Evolutionary conservation across 805 yeast genomes (phyloP).

Genomic region (Pichia rugopelliculosa): DNA sequence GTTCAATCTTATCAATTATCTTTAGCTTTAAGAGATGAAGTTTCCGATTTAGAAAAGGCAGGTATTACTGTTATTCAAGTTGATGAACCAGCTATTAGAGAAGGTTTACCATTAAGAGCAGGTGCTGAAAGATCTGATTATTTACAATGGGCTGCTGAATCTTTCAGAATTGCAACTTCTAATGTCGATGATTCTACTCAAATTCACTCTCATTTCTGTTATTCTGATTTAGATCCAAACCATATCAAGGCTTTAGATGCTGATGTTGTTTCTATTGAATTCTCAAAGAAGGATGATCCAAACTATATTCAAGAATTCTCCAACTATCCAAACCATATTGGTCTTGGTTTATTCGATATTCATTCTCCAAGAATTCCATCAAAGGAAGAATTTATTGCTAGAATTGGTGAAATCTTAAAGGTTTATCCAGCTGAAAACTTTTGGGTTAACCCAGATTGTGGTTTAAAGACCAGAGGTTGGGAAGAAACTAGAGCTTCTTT

Average conservation of each 20-base stretch:
- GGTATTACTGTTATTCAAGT: constrained; percentile 98
- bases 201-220: constrained; percentile 99
- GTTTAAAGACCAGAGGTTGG: constrained; percentile 99
- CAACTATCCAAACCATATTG: constrained; percentile 98
- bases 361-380: constrained; percentile 99
- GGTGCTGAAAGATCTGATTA: constrained; percentile 95
- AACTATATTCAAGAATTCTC: constrained; percentile 96
- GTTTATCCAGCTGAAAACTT: constrained; percentile 96
- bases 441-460: constrained; percentile 99
- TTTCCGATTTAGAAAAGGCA: constrained; percentile 94
- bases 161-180: constrained; percentile 98
- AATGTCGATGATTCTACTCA: constrained; percentile 94
- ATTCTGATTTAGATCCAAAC: constrained; percentile 99
- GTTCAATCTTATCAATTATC: constrained; percentile 95
- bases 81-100: constrained; percentile 99
- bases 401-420: constrained; percentile 91
- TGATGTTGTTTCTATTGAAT: constrained; percentile 98
- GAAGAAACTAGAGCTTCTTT: constrained; percentile 91
- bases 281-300: constrained; percentile 99
- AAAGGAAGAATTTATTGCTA: constrained; percentile 88
- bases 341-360: constrained; percentile 97
- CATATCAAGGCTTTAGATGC: constrained; percentile 99
- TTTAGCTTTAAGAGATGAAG: constrained; percentile 97
- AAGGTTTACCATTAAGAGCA: constrained; percentile 98
- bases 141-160: constrained; percentile 98